Conservation (phyloP, 176 grass and related monocot genomes). For the Pontederia paniculata region DNA sequence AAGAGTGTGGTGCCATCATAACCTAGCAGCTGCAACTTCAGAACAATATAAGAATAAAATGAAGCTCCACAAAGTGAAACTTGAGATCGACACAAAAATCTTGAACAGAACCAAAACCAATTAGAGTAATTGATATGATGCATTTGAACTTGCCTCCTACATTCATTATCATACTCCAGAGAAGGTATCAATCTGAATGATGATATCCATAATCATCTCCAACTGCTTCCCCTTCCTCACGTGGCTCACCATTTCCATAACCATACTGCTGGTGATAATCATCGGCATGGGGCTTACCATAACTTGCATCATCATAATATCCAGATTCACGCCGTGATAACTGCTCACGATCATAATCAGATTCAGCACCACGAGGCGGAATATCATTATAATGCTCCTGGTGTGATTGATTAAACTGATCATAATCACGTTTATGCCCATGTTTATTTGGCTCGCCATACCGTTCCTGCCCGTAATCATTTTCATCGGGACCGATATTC, state of each 20-base stretch:
- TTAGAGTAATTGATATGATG: no score
- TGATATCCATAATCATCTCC: constrained; percentile 49
- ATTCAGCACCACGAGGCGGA: constrained; percentile 8
- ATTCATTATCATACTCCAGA: no score
- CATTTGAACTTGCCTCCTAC: no score
- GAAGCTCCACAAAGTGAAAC: no score
- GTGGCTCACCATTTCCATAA: constrained; percentile 34
- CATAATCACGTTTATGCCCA: constrained; percentile 35
- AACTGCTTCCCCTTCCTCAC: constrained; percentile 52
- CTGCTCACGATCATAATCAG: constrained; percentile 29
- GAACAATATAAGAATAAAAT: no score
- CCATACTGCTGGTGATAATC: constrained; percentile 23
- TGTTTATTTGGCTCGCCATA: constrained; percentile 16
- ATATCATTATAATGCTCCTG: constrained; percentile 35
- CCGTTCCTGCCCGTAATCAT: constrained; percentile 1
- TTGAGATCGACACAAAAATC: no score
- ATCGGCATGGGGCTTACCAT: constrained; percentile 14
- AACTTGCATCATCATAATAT: constrained; percentile 17
- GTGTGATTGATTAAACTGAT: constrained; percentile 39
- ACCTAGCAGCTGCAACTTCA: no score
- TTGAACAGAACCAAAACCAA: no score
- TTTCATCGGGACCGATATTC: background rate
- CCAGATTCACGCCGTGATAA: constrained; percentile 31
- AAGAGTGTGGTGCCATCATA: no score
- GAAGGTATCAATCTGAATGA: constrained; percentile 4